These are phyloP conservation scores for Exutisphaerella laricina DNA, from an alignment of 2,329 filamentous ascomycete genomes.

Conservation along the genomic window DNA sequence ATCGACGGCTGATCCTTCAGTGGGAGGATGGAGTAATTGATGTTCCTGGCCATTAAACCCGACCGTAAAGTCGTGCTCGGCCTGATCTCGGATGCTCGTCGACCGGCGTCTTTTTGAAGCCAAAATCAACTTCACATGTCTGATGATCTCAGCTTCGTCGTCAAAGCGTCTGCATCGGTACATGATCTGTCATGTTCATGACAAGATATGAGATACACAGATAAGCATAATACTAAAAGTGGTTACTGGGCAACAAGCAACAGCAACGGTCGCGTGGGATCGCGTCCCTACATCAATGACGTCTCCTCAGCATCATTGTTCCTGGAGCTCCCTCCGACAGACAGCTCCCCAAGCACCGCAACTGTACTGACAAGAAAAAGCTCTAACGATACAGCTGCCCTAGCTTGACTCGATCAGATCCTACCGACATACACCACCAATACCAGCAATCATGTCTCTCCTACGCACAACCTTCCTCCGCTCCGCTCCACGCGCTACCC, in stretches of 20 bases:
- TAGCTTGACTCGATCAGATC: not conserved
- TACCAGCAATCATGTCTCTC: slow-evolving; percentile 2
- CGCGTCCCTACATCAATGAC: not conserved
- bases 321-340: not conserved
- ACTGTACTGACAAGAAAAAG: not conserved
- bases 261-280: no score
- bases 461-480: slow-evolving; percentile 5
- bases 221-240: not conserved
- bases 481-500: not conserved
- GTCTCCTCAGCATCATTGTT: not conserved
- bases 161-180: no score
- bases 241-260: slow-evolving; percentile 3
- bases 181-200: no score
- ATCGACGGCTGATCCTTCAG: no score
- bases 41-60: no score
- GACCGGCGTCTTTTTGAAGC: no score
- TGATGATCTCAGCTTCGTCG: no score
- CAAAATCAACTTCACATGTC: no score
- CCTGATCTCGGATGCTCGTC: no score
- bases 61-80: no score
- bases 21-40: no score
- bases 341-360: not conserved
- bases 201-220: not conserved
- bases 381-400: slow-evolving; percentile 1
- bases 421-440: not conserved